Evolutionary conservation across 192 early-diverging fungal genomes (phyloP), one percentile per base, ranked within the genome.

Genomic region (Coemansia sp.): DNA sequence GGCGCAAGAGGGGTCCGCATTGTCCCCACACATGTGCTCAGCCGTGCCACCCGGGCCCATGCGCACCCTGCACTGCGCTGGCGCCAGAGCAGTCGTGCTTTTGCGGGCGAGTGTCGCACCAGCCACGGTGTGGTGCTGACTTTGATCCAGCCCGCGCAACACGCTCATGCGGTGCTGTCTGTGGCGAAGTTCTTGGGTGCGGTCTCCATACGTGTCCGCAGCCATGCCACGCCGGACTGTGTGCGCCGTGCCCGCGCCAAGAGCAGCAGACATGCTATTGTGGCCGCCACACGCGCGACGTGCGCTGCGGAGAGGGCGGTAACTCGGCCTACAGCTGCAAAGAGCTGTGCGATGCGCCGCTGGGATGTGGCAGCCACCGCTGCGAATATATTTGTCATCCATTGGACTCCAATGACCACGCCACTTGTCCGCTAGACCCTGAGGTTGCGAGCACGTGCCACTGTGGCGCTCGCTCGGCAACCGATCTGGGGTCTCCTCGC

Each of bases 31-130:
- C 82, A 20, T 98, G 96, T 73, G 78, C 85, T 34, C 73, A 85
- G 85, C 89, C 86, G 23, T 96, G 95, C 67, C 95, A 96, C 83
- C 94, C 95, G 13, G 95, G 96, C 3, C 96, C 96, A 9, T 97
- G 95, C 60, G 90, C 92, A 48, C 93, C 94, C 3, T 98, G 96
- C 74, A 87, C 91, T 23, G 83, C 88, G 6, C 85, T 92, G 73
- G 90, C 90, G 2, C 90, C 92, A 3, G 73, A 86, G 21, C 86
- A 87, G 59, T 74, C 76, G 18, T 98, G 96, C 85, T 90, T 85
- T 73, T 98, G 96, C 83, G 94, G 93, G 3, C 89, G 87, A 39
- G 73, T 85, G 7, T 69, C 71, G 0, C 86, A 88, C 62, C 86
- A 88, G 53, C 73, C 86, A 20, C 83, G 91, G 51, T 98, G 95